Evolutionary conservation across 1,139 yeast species (phyloP).

Genomic region (Barnettozyma hawaiiensis): DNA sequence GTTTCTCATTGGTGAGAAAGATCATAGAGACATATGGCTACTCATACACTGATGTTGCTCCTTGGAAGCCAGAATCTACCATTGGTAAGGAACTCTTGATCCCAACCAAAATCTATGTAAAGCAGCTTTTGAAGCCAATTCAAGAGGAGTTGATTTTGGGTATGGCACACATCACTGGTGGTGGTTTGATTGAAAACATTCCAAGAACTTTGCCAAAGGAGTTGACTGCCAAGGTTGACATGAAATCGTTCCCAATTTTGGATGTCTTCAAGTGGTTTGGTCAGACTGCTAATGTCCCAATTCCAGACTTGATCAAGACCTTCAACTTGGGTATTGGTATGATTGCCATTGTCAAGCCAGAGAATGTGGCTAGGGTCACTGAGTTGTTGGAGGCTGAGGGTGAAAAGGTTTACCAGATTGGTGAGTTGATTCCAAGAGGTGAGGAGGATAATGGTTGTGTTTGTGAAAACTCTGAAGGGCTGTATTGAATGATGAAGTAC

Average conservation of each 20-base stretch:
- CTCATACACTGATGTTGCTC: constrained; percentile 70
- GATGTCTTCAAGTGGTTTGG: constrained; percentile 93
- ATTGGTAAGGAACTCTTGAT: constrained; percentile 82
- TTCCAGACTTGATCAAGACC: constrained; percentile 78
- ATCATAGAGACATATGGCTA: constrained; percentile 72
- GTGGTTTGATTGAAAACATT: constrained; percentile 93
- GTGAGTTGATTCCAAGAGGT: constrained; percentile 53
- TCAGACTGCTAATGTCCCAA: constrained; percentile 83
- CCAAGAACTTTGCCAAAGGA: constrained; percentile 88
- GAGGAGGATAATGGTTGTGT: constrained; percentile 46
- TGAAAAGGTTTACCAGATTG: constrained; percentile 77
- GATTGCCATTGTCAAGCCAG: constrained; percentile 74
- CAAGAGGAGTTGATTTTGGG: constrained; percentile 69
- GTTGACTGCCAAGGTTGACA: constrained; percentile 77
- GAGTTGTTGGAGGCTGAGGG: constrained; percentile 54
- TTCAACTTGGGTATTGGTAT: constrained; percentile 96
- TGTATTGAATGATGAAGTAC: constrained; percentile 39
- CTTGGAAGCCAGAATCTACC: constrained; percentile 72
- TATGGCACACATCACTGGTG: constrained; percentile 96
- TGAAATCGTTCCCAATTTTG: constrained; percentile 77
- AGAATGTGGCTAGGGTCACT: constrained; percentile 54
- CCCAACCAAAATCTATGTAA: constrained; percentile 94
- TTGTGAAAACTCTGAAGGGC: constrained; percentile 54
- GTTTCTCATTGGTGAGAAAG: constrained; percentile 93
- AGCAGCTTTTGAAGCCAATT: constrained; percentile 74